Evolutionary conservation across 2,329 filamentous ascomycete species (phyloP).

Genomic region (Stemphylium vesicarium): DNA sequence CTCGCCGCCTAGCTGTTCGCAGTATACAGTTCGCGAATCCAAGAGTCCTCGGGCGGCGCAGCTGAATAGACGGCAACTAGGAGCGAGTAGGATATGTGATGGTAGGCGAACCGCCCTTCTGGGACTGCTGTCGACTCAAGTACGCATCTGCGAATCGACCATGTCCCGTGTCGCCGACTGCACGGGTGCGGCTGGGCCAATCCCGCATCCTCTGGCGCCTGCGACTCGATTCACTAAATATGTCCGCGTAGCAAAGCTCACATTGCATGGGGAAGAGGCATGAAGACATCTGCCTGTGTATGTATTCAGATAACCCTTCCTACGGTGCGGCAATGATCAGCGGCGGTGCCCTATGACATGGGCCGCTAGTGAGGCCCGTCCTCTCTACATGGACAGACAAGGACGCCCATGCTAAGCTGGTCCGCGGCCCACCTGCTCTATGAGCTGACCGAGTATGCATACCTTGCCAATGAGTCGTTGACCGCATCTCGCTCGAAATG

Average conservation of each 20-base stretch:
- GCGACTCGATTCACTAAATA: not conserved
- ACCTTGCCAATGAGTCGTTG: not conserved
- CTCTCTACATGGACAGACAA: not conserved
- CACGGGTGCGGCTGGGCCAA: slow-evolving; percentile 1
- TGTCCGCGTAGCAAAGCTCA: not conserved
- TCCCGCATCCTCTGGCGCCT: not conserved
- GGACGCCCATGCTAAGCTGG: not conserved
- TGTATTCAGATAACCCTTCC: not conserved
- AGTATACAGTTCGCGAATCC: slow-evolving; percentile 5
- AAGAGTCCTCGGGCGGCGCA: slow-evolving; percentile 1
- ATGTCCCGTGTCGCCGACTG: slow-evolving; percentile 9
- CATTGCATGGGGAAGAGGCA: not conserved
- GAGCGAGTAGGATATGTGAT: slow-evolving; percentile 20
- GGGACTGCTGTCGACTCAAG: slow-evolving; percentile 16
- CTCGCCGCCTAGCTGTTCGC: not conserved
- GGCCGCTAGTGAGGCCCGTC: not conserved
- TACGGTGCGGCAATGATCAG: not conserved
- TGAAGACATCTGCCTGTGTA: not conserved
- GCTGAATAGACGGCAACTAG: slow-evolving; percentile 26
- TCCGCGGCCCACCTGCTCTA: not conserved
- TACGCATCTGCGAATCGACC: slow-evolving; percentile 5
- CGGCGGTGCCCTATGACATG: not conserved
- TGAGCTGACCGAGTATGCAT: not conserved
- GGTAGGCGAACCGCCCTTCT: slow-evolving; percentile 26
- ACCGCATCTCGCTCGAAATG: not conserved